These are phyloP conservation scores for Teratosphaeriaceae sp. DNA, from an alignment of 2,329 filamentous ascomycete genomes.

Conservation along the genomic window DNA sequence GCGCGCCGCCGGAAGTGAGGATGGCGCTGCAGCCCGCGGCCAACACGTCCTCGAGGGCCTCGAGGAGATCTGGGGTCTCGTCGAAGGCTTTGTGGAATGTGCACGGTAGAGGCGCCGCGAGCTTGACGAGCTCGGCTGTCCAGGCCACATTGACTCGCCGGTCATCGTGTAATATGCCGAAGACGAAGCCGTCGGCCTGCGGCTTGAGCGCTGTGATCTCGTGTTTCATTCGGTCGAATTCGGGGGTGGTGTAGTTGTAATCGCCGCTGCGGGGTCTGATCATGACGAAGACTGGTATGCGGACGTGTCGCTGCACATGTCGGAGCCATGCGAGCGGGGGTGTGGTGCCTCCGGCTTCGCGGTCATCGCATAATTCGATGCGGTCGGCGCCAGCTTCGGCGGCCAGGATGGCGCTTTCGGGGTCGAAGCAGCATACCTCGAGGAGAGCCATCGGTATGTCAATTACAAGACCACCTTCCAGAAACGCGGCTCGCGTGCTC, in stretches of 20 bases:
- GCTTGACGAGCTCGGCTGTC: conserved; percentile 36
- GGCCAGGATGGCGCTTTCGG: conserved; percentile 38
- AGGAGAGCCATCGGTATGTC: conserved; percentile 30
- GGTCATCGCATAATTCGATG: conserved; percentile 45
- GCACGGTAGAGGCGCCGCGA: conserved; percentile 39
- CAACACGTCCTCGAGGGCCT: conserved; percentile 33
- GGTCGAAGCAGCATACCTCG: conserved; percentile 46
- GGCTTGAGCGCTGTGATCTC: conserved; percentile 32
- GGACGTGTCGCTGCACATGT: conserved; percentile 21
- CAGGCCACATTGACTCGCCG: conserved; percentile 34
- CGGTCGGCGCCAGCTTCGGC: conserved; percentile 39
- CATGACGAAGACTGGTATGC: conserved; percentile 46
- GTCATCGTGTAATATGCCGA: conserved; percentile 39
- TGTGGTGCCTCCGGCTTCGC: conserved; percentile 38
- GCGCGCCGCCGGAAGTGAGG: conserved; percentile 42
- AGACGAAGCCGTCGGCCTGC: conserved; percentile 44
- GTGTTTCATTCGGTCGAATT: conserved; percentile 40
- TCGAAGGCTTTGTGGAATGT: conserved; percentile 53
- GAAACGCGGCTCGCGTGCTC: too few species aligned
- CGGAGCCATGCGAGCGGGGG: conserved; percentile 26
- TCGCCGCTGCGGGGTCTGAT: conserved; percentile 43
- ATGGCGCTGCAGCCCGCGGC: conserved; percentile 41
- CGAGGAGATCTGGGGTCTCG: conserved; percentile 25
- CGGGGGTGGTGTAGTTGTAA: conserved; percentile 38
- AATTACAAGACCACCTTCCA: too few species aligned